A percentile compares a stretch with the other conserved stretches of the same genome.
Conservation (phyloP, 495 filamentous ascomycete genomes). For the Ascobolus immersus region DNA sequence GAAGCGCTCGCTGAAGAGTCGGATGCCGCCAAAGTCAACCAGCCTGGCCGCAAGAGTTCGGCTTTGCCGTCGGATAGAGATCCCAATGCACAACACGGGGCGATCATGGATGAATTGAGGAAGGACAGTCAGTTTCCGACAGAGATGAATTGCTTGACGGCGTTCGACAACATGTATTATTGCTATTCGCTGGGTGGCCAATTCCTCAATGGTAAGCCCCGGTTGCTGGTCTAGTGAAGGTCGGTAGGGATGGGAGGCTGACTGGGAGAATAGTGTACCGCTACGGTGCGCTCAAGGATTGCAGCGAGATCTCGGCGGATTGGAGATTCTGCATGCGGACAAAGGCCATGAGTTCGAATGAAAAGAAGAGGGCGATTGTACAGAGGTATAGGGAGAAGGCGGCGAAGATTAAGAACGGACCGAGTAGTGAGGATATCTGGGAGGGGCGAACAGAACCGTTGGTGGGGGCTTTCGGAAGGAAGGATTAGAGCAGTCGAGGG, state of each 20-base stretch:
- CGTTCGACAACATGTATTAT: slow-evolving; percentile 88
- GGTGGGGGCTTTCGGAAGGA: slow-evolving; percentile 10
- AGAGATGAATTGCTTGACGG: slow-evolving; percentile 62
- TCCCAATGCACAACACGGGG: too few relatives aligned
- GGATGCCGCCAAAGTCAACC: too few relatives aligned
- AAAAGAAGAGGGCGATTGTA: slow-evolving; percentile 26
- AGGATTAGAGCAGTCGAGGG: too few relatives aligned
- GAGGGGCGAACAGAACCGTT: slow-evolving; percentile 32
- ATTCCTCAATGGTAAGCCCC: slow-evolving; percentile 32
- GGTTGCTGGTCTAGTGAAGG: background rate
- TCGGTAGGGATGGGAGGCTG: background rate
- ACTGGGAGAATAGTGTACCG: slow-evolving; percentile 40
- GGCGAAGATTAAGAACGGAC: slow-evolving; percentile 41
- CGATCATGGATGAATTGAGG: too few relatives aligned
- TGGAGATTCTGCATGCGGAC: slow-evolving; percentile 93
- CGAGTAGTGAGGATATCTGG: slow-evolving; percentile 90
- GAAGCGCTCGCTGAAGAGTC: too few relatives aligned
- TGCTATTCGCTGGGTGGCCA: slow-evolving; percentile 82
- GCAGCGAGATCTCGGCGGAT: slow-evolving; percentile 58
- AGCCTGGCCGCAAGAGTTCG: too few relatives aligned
- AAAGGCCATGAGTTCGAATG: slow-evolving; percentile 20
- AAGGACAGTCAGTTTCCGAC: too few relatives aligned
- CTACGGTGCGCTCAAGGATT: slow-evolving; percentile 44
- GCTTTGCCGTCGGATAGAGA: too few relatives aligned
- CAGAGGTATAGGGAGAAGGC: slow-evolving; percentile 50